Conservation (phyloP, 148 eudicot genomes). For the Spergularia bocconei region DNA sequence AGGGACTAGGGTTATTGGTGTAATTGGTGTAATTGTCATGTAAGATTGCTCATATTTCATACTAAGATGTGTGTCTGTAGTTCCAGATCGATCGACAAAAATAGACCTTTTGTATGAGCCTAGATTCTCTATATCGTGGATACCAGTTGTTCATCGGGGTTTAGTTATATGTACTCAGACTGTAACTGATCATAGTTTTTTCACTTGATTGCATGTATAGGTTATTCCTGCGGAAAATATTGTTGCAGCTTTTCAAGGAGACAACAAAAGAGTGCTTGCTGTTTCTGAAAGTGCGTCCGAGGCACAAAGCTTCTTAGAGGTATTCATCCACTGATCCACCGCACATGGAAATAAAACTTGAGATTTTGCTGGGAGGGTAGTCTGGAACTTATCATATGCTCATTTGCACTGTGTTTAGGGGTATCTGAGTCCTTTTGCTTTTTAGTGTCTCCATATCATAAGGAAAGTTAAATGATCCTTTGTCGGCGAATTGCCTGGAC, state of each 20-base stretch:
- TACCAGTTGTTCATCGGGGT: too few species aligned
- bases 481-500: not conserved
- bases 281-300: conserved; percentile 58
- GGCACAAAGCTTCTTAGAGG: conserved; percentile 86
- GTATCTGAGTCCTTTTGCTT: not conserved
- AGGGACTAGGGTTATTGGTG: not conserved
- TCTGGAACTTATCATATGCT: not conserved
- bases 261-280: conserved; percentile 63
- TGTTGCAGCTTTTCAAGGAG: conserved; percentile 77
- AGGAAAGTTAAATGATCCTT: not conserved
- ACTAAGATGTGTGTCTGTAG: not conserved
- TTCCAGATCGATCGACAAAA: not conserved
- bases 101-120: not conserved
- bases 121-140: not conserved
- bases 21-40: not conserved
- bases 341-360: not conserved
- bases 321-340: conserved; percentile 18
- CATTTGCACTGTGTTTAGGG: not conserved
- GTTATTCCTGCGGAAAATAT: conserved; percentile 95
- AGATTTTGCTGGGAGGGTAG: not conserved
- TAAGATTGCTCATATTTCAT: not conserved
- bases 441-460: too few species aligned
- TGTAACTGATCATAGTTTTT: not conserved
- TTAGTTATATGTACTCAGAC: not conserved
- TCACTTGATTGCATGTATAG: conserved; percentile 29